Percentiles rank a stretch among this genome's conserved stretches.
These are phyloP conservation scores for Calocera cornea DNA, from an alignment of 768 basidiomycete species.

Conservation along the genomic window DNA sequence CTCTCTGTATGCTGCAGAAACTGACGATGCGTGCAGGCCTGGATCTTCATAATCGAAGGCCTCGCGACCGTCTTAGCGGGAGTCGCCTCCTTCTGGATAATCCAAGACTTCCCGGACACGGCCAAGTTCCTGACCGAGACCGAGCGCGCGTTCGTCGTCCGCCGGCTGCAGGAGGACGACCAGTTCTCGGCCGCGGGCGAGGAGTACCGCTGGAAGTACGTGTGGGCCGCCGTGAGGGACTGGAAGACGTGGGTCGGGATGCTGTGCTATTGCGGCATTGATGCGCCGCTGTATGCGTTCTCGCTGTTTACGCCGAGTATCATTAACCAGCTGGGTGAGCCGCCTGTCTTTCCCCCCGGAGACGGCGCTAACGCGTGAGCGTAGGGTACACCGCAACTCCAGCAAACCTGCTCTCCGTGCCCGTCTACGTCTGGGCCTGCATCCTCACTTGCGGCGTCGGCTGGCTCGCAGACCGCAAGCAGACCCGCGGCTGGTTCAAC, in stretches of 20 bases:
- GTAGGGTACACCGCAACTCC: constrained; percentile 52
- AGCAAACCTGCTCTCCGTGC: constrained; percentile 65
- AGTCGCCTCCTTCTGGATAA: constrained; percentile 53
- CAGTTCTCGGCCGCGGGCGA: constrained; percentile 67
- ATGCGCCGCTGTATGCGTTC: constrained; percentile 64
- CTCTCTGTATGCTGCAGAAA: neutral
- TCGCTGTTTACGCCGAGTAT: constrained; percentile 67
- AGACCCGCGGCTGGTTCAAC: constrained; percentile 49
- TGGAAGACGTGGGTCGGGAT: constrained; percentile 45
- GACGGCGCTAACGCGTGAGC: neutral
- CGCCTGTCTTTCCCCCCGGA: neutral
- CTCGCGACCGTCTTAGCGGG: constrained; percentile 56
- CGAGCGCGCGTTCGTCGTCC: constrained; percentile 47
- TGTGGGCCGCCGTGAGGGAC: constrained; percentile 45
- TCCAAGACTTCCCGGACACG: constrained; percentile 73
- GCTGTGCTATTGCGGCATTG: constrained; percentile 20
- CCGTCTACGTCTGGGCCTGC: constrained; percentile 59
- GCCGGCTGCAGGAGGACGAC: constrained; percentile 50
- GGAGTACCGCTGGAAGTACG: constrained; percentile 40
- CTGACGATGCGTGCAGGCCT: constrained; percentile 26
- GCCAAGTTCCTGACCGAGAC: constrained; percentile 62
- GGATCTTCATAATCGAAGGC: constrained; percentile 70
- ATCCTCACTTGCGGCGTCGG: constrained; percentile 52
- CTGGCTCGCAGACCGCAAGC: constrained; percentile 46
- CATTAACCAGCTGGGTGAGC: constrained; percentile 32